These are phyloP conservation scores for Naganishia liquefaciens DNA, from an alignment of 1,284 basidiomycete genomes.

Conservation along the genomic window DNA sequence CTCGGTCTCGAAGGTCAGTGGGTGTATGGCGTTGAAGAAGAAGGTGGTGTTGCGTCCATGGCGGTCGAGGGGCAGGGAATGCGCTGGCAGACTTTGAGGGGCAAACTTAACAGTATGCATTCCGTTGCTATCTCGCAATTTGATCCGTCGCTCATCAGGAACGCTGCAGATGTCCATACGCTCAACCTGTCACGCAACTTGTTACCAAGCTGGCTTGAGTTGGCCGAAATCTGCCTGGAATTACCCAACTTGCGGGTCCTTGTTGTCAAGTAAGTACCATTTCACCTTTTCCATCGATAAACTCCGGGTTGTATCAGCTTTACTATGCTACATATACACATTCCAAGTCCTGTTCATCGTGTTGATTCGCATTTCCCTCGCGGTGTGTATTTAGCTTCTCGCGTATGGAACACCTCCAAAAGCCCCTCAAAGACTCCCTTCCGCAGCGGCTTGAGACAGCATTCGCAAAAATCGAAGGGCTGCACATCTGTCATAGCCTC, in stretches of 20 bases:
- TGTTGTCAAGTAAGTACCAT: constrained; percentile 67
- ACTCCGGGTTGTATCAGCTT: constrained; percentile 5
- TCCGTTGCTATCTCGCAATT: too few species aligned
- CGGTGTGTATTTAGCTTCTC: constrained; percentile 37
- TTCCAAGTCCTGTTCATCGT: constrained; percentile 17
- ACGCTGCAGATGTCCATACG: constrained; percentile 65
- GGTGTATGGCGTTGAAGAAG: constrained; percentile 67
- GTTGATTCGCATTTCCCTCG: constrained; percentile 16
- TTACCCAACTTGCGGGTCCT: constrained; percentile 67
- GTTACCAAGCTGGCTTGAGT: constrained; percentile 68
- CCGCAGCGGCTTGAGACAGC: constrained; percentile 51
- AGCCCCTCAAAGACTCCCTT: constrained; percentile 43
- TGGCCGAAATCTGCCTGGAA: constrained; percentile 67
- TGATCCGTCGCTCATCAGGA: neutral
- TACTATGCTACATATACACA: neutral
- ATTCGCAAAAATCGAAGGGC: constrained; percentile 63
- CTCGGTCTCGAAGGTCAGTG: constrained; percentile 74
- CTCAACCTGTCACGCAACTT: constrained; percentile 82
- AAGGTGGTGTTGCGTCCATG: constrained; percentile 72
- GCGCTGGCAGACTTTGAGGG: constrained; percentile 39
- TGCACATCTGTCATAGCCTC: constrained; percentile 74
- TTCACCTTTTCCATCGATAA: neutral
- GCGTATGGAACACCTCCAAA: constrained; percentile 65
- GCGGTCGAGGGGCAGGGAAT: constrained; percentile 57
- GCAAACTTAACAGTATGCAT: constrained; percentile 1